phyloP scores from a whole-genome alignment of 495 filamentous ascomycete genomes.

The Hyaloscypha finlandica region DNA sequence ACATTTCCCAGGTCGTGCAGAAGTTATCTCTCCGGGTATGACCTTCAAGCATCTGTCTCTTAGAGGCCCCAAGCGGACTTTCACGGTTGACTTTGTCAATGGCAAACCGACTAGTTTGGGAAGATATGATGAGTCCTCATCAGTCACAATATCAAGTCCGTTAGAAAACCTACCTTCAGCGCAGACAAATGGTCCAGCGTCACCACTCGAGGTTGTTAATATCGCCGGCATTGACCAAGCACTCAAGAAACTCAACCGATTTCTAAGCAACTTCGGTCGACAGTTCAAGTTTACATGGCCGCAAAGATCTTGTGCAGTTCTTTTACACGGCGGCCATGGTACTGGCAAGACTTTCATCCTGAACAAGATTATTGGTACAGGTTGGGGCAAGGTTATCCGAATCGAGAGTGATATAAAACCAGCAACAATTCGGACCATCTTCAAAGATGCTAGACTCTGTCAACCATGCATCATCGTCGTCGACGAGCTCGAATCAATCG shows the following conservation, averaged over 20 bases:
- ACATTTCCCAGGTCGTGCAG: slow-evolving; percentile 38
- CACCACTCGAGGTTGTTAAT: slow-evolving; percentile 41
- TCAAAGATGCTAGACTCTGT: slow-evolving; percentile 67
- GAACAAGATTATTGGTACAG: slow-evolving; percentile 61
- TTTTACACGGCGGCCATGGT: slow-evolving; percentile 81
- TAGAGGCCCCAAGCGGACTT: slow-evolving; percentile 48
- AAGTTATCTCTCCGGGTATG: slow-evolving; percentile 50
- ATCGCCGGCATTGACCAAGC: slow-evolving; percentile 67
- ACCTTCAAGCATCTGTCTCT: slow-evolving; percentile 46
- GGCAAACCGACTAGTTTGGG: slow-evolving; percentile 29
- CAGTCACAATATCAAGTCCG: slow-evolving; percentile 22
- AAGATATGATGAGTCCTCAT: slow-evolving; percentile 18
- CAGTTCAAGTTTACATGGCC: slow-evolving; percentile 34
- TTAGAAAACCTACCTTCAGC: background rate
- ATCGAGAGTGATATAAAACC: slow-evolving; percentile 59
- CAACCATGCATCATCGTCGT: slow-evolving; percentile 84
- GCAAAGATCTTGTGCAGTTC: slow-evolving; percentile 55
- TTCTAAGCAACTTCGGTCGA: slow-evolving; percentile 59
- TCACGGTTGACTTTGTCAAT: slow-evolving; percentile 49
- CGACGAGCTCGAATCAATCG: slow-evolving; percentile 76
- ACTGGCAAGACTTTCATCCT: slow-evolving; percentile 80
- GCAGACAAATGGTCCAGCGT: background rate
- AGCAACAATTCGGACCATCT: slow-evolving; percentile 63
- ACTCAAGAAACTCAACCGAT: slow-evolving; percentile 65
- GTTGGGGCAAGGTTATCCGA: slow-evolving; percentile 67